phyloP scores from a whole-genome alignment of 2,329 filamentous ascomycete genomes.

The Plectosphaerella cucumerina region DNA sequence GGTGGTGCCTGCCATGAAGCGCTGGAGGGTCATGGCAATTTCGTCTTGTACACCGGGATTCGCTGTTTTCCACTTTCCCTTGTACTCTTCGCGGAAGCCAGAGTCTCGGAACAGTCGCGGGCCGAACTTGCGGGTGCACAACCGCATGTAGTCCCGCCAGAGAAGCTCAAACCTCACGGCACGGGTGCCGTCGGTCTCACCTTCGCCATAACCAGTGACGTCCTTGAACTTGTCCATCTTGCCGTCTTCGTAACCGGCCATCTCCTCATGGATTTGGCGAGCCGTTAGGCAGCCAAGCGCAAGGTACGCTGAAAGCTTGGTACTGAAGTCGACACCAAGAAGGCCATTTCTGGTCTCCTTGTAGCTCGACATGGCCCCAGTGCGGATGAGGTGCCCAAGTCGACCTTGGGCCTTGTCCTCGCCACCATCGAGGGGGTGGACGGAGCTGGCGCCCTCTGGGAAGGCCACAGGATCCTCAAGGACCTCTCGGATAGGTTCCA shows the following conservation, averaged over 20 bases:
- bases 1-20: slow-evolving; percentile 64
- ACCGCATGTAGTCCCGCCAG: slow-evolving; percentile 78
- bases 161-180: slow-evolving; percentile 69
- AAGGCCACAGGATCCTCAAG: slow-evolving; percentile 46
- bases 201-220: slow-evolving; percentile 57
- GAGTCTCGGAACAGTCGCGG: slow-evolving; percentile 57
- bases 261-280: slow-evolving; percentile 65
- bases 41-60: slow-evolving; percentile 26
- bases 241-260: slow-evolving; percentile 67
- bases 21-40: slow-evolving; percentile 43
- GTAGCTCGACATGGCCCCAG: slow-evolving; percentile 59
- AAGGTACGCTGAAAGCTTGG: slow-evolving; percentile 71
- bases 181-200: slow-evolving; percentile 68
- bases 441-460: slow-evolving; percentile 50
- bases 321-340: slow-evolving; percentile 66
- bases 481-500: slow-evolving; percentile 51
- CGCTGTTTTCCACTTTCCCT: slow-evolving; percentile 46
- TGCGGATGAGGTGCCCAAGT: slow-evolving; percentile 55
- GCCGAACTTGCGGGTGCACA: slow-evolving; percentile 69
- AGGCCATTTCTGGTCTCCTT: slow-evolving; percentile 69
- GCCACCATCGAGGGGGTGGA: slow-evolving; percentile 66
- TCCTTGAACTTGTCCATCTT: slow-evolving; percentile 31
- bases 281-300: slow-evolving; percentile 69
- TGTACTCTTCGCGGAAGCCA: slow-evolving; percentile 53
- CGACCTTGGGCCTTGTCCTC: slow-evolving; percentile 57